Evolutionary conservation across 495 filamentous ascomycete genomes (phyloP).

Genomic region (Aspergillus mulundensis): DNA sequence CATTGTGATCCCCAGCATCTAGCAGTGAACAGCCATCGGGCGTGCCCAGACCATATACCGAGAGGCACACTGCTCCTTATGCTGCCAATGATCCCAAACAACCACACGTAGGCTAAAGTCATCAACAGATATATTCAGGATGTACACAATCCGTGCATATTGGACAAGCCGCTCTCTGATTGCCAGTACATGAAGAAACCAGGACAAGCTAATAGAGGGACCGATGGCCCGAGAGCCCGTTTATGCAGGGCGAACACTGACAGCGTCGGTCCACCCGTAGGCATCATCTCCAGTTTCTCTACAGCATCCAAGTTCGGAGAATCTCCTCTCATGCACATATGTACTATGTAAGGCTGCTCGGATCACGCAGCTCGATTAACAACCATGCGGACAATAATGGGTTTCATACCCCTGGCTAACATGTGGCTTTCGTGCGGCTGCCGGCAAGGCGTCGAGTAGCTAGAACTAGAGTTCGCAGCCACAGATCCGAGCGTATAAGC

Average conservation of each 20-base stretch:
- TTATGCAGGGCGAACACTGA: not conserved
- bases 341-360: not conserved
- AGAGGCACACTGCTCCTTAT: too few species aligned
- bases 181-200: not conserved
- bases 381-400: not conserved
- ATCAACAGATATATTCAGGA: too few species aligned
- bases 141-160: too few species aligned
- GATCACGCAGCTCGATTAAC: not conserved
- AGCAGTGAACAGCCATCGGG: too few species aligned
- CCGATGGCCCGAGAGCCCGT: not conserved
- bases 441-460: not conserved
- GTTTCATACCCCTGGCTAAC: not conserved
- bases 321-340: not conserved
- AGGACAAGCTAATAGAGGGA: not conserved
- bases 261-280: not conserved
- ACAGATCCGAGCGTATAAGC: not conserved
- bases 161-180: too few species aligned
- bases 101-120: too few species aligned
- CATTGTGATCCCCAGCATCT: too few species aligned
- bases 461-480: not conserved
- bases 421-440: constrained; percentile 2
- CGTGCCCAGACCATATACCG: too few species aligned
- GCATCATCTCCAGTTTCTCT: not conserved
- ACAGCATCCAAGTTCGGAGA: not conserved
- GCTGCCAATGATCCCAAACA: too few species aligned